A percentile compares a stretch with the other conserved stretches of the same genome.
phyloP scores from a whole-genome alignment of 768 basidiomycete genomes.

The Paxillus involutus region DNA sequence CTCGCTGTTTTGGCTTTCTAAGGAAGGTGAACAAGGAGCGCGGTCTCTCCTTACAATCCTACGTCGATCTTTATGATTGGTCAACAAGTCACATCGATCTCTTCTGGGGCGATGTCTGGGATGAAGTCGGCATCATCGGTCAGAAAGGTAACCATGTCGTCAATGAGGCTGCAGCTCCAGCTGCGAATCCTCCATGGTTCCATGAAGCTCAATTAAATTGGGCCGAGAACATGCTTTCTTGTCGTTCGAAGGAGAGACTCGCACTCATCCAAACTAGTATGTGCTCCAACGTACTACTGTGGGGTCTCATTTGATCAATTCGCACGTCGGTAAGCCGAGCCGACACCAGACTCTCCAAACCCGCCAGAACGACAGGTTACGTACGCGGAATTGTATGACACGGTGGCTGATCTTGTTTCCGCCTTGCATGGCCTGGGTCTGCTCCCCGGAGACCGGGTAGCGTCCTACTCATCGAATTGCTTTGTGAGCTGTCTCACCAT shows the following conservation, averaged over 20 bases:
- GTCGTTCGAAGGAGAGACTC: constrained; percentile 53
- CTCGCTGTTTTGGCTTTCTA: constrained; percentile 52
- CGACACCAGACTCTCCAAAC: constrained; percentile 46
- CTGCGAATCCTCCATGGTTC: constrained; percentile 74
- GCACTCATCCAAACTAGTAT: constrained; percentile 72
- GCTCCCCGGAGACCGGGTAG: constrained; percentile 68
- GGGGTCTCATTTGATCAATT: constrained; percentile 2
- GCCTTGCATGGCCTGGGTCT: constrained; percentile 53
- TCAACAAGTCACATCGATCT: constrained; percentile 55
- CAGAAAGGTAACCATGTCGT: constrained; percentile 61
- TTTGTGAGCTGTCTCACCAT: constrained; percentile 49
- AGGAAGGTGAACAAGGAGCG: constrained; percentile 48
- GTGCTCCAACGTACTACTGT: constrained; percentile 28
- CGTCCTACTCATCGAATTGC: constrained; percentile 77
- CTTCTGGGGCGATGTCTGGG: constrained; percentile 81
- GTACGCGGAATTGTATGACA: constrained; percentile 57
- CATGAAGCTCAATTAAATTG: constrained; percentile 65
- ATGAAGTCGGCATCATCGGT: constrained; percentile 59
- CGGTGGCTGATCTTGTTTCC: constrained; percentile 58
- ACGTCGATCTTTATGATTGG: constrained; percentile 68
- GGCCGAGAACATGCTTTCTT: constrained; percentile 78
- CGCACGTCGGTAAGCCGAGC: constrained; percentile 49
- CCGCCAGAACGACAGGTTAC: constrained; percentile 47
- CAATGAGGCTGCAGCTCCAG: constrained; percentile 50
- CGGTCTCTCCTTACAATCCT: constrained; percentile 46